A percentile compares a stretch with the other conserved stretches of the same genome.
phyloP scores from a whole-genome alignment of 2,329 filamentous ascomycete genomes.

The Fonsecaea pugnacius region DNA sequence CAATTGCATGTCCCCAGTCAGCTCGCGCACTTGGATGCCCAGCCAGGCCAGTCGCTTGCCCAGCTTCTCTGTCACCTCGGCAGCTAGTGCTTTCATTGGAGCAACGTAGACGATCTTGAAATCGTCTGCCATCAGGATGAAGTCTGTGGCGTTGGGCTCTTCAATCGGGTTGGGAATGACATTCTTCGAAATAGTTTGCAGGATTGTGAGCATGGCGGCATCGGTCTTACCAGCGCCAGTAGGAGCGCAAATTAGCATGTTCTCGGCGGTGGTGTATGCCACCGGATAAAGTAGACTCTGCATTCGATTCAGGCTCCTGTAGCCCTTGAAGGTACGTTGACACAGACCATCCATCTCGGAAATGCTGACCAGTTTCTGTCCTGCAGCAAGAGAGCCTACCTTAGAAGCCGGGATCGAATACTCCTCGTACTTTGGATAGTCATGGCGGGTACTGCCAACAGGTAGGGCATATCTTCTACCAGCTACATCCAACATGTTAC shows the following conservation, averaged over 20 bases:
- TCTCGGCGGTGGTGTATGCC: constrained; percentile 93
- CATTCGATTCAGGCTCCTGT: constrained; percentile 94
- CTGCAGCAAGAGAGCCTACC: constrained; percentile 72
- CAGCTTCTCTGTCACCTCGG: constrained; percentile 93
- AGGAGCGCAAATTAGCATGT: constrained; percentile 97
- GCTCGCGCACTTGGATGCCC: constrained; percentile 85
- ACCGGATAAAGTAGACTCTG: constrained; percentile 95
- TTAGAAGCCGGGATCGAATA: constrained; percentile 81
- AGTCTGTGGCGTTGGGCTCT: constrained; percentile 72
- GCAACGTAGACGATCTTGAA: constrained; percentile 99
- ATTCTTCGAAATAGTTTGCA: constrained; percentile 89
- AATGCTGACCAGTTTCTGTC: constrained; percentile 78
- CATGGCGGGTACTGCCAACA: constrained; percentile 70
- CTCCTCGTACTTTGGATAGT: constrained; percentile 84
- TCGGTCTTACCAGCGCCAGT: constrained; percentile 99
- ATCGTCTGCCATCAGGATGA: constrained; percentile 79
- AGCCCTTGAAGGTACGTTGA: constrained; percentile 87
- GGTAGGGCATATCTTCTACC: constrained; percentile 86
- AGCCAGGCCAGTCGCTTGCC: constrained; percentile 92
- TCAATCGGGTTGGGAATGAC: constrained; percentile 78
- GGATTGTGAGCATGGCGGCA: constrained; percentile 92
- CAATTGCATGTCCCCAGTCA: constrained; percentile 98
- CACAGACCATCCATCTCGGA: constrained; percentile 86
- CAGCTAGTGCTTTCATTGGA: constrained; percentile 97
- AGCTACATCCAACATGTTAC: constrained; percentile 79